Evolutionary conservation across 1,284 basidiomycete species (phyloP), one percentile per base, ranked within the genome.

Genomic region (Pseudozyma pruni): DNA sequence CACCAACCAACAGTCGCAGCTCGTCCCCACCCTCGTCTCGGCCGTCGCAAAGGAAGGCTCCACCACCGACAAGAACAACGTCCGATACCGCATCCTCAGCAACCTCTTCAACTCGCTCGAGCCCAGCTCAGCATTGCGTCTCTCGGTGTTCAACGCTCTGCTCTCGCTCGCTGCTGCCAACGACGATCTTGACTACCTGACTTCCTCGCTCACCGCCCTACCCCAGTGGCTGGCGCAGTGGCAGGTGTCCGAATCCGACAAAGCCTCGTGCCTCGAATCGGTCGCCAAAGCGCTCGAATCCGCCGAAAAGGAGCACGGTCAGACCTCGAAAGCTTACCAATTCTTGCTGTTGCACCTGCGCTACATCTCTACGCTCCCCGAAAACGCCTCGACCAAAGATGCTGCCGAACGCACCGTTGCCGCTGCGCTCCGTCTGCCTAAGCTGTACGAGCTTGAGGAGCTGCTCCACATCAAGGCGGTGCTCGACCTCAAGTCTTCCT

Each of bases 101-200:
- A 82, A 82, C 74, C 60, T 78, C 14, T 82, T 76, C 74, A 82
- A 82, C 70, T 48, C 69, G 25, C 55, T 82, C 22, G 67, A 75
- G 2, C 25, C 74, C 8, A 23, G 46, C 3, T 78, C 78, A 17
- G 29, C 75, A 11, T 39, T 74, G 45, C 80, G 80, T 8, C 55
- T 72, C 29, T 19, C 41, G 22, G 63, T 76, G 20, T 81, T 81
- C 53, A 55, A 51, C 41, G 57, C 76, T 13, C 59, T 82, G 17
- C 55, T 82, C 23, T 38, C 59, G 22, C 54, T 81, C 9, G 77
- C 72, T n/a, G 49, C 74, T 7, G 40, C 56, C 39, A 78, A 80
- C 46, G 80, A 79, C 31, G 80, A 82, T 41, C 48, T 82, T 31
- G 78, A 81, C 61, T 72, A 74, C 47, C 51, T 82, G 38, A 52